Conservation (phyloP, 2,329 filamentous ascomycete genomes). For the Stagonosporopsis cucurbitacearum region DNA sequence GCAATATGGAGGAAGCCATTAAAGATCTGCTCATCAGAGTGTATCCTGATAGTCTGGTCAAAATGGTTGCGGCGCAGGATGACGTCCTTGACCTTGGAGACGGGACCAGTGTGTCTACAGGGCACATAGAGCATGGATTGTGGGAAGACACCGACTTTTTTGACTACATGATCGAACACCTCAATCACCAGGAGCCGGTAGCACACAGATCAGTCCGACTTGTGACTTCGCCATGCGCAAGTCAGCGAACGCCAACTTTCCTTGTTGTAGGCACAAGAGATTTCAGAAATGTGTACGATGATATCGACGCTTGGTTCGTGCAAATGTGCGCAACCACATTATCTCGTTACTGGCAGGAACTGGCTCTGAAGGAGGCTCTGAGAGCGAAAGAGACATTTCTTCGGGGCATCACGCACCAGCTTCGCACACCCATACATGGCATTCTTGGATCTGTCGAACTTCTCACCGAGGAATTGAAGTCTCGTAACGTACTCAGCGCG, state of each 20-base stretch:
- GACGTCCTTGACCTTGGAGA: constrained; percentile 35
- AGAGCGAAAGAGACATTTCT: constrained; percentile 55
- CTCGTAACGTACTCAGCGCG: constrained; percentile 23
- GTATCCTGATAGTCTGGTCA: constrained; percentile 46
- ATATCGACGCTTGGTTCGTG: constrained; percentile 57
- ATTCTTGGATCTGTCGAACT: constrained; percentile 54
- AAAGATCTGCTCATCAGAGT: constrained; percentile 38
- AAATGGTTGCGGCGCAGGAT: constrained; percentile 33
- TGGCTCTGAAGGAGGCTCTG: constrained; percentile 50
- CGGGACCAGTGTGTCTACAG: constrained; percentile 32
- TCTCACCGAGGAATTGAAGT: constrained; percentile 51
- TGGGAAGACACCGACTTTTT: constrained; percentile 55
- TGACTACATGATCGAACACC: constrained; percentile 47
- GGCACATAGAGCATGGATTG: constrained; percentile 48
- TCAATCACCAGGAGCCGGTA: constrained; percentile 43
- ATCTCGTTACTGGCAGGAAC: constrained; percentile 50
- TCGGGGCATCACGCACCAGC: constrained; percentile 55
- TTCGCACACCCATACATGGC: constrained; percentile 58
- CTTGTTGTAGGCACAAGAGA: constrained; percentile 52
- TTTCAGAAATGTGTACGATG: constrained; percentile 55
- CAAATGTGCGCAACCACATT: constrained; percentile 51
- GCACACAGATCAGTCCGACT: constrained; percentile 47
- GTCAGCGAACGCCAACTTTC: constrained; percentile 38
- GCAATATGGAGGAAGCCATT: constrained; percentile 34
- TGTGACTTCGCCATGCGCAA: constrained; percentile 48